Base-by-base conservation (phyloP, 2,329 filamentous ascomycete genomes). In the Aspergillus bombycis region DNA sequence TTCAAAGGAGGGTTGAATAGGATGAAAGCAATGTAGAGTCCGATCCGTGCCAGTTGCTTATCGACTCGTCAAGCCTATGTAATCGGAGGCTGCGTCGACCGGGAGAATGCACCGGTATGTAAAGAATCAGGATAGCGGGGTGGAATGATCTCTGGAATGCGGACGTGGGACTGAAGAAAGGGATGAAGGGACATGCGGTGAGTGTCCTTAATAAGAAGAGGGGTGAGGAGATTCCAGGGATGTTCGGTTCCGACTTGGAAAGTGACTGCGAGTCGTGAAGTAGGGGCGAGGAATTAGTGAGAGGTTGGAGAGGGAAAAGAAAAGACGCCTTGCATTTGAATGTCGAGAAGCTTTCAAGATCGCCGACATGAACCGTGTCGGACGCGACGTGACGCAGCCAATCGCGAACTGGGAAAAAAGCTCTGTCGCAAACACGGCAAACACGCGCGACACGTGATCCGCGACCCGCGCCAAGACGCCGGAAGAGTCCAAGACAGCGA, bases 351-450 rank as follows among this genome's bases (percentile, higher is more conserved):
- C 71, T 72, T 65, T 62, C 69, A 68, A 65, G 73, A 75, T 73
- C 73, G 66, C 67, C 64, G 66, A 68, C 58, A 50, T 68, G 66
- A 71, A 70, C 71, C 74, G 75, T 75, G 73, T 72, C 55, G 34
- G 67, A 78, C 77, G 77, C 77, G 77, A 78, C 77, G 76, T 76
- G 74, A 75, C 72, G 69, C 63, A 73, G 71, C 75, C 74, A 77
- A 77, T 76, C 76, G 74, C 74, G 72, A 61, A 62, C 56, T 60
- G 62, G 64, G 65, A 55, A 68, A 26, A 62, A 62, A 23, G 36
- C 57, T 54, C 45, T 36, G 63, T 57, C 55, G 61, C 69, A 72
- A 72, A 72, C 70, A 69, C 68, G 70, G 62, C 71, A 73, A 70
- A 73, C 68, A 69, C 70, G 65, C 65, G 64, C 60, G 12, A 11